Evolutionary conservation across 1,284 basidiomycete species (phyloP), one percentile per base, ranked within the genome.

Genomic region (Puccinia novopanici): DNA sequence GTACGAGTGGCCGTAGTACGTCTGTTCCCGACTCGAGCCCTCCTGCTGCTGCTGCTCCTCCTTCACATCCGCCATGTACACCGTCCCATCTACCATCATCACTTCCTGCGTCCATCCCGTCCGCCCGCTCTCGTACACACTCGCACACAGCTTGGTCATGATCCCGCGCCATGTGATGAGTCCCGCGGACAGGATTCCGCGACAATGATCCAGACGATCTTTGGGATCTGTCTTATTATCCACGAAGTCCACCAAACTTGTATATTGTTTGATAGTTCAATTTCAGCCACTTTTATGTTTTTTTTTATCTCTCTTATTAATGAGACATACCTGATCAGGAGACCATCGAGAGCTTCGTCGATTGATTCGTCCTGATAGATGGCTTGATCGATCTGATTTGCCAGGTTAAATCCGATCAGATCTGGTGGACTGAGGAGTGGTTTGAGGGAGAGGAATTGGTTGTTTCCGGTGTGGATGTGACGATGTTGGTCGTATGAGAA

Each of bases 121-220:
- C n/a, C 22, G 15, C 19, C 9, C 50, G 17, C 13, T 40, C 63
- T 80, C 77, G 37, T 80, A 80, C 3, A 73, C 45, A 24, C 68
- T 40, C 24, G 24, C 15, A 54, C 55, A 72, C n/a, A 80, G 22
- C 50, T 80, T 73, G 1, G 68, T 73, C 24, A 80, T 24, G 9
- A 80, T 24, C 8, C 77, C 77, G 27, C 77, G 40, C 77, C 77
- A 80, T 10, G 77, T 80, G 10, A 80, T 65, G 4, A 80, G 12
- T 9, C 72, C 27, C 17, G 77, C 67, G 40, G 54, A 40, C 0
- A 45, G 24, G 9, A 79, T n/a, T 22, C 76, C 45, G 8, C 67
- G 76, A 48, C 34, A 48, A 15, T 59, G 54, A 19, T 57, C 65
- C 4, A 37, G 30, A 24, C 67, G 54, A 8, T 59, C 42, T 27